A percentile compares a stretch with the other conserved stretches of the same genome.
Conservation (phyloP, 1,284 basidiomycete species). For the Meira miltonrushii region DNA sequence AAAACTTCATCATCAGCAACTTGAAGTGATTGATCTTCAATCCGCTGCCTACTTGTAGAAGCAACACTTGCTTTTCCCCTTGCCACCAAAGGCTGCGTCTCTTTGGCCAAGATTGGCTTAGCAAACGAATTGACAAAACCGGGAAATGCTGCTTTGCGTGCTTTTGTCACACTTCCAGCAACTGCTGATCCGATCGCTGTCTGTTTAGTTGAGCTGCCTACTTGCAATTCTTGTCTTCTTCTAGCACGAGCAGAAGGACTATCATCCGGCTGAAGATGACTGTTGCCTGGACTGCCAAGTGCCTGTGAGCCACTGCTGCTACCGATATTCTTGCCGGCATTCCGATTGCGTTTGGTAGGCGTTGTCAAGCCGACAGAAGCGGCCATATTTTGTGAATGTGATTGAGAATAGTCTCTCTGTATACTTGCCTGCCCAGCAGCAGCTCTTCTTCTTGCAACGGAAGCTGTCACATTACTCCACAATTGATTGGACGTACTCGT, state of each 20-base stretch:
- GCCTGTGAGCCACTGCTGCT: background rate
- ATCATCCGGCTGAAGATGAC: background rate
- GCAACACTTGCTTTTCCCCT: background rate
- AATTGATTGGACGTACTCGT: background rate
- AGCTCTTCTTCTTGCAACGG: constrained; percentile 1
- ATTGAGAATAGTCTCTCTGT: constrained; percentile 5
- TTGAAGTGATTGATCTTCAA: background rate
- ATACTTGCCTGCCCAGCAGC: background rate
- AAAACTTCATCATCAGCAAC: constrained; percentile 2
- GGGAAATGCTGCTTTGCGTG: constrained; percentile 5
- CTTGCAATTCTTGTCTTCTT: constrained; percentile 3
- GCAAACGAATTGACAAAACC: constrained; percentile 10
- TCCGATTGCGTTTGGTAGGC: background rate
- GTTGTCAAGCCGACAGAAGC: constrained; percentile 6
- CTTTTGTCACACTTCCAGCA: background rate
- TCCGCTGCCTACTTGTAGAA: background rate
- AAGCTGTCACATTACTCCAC: constrained; percentile 8
- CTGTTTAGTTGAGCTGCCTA: background rate
- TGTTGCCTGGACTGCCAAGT: background rate
- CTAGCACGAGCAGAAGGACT: constrained; percentile 1
- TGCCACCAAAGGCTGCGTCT: background rate
- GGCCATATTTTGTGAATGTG: background rate
- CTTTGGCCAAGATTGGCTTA: constrained; percentile 1
- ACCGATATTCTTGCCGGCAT: background rate
- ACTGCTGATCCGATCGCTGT: background rate